Evolutionary conservation across 306 rosid species (phyloP), one percentile per base, ranked within the genome.

Genomic region (Trifolium pratense): DNA sequence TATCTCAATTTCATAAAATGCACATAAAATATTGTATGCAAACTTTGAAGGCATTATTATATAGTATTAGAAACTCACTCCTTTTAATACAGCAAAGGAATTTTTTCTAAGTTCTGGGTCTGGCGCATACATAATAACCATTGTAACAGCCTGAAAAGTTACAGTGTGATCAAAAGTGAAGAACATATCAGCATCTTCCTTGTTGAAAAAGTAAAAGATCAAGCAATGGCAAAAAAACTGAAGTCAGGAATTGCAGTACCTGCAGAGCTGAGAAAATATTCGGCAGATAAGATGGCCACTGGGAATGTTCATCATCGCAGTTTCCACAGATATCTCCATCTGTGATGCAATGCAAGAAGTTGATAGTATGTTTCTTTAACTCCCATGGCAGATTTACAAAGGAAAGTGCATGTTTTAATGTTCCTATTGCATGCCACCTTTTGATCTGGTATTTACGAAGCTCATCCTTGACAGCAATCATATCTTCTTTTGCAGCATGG

Each of bases 341-440:
- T 34, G 79, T 75, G 83, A 94, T 79, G 83, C 80, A 68, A 71
- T 87, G 89, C 89, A 91, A 82, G 86, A 91, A 88, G 75, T 90
- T 57, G 78, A 90, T 69, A 37, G 93, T 74, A 48, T 87, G 82
- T 80, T 81, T 87, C 89, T 90, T 91, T 39, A 91, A 63, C 53
- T 90, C 89, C 95, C 96, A 89, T 17, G 96, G 91, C 18, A 94
- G 80, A 82, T 71, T 77, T 46, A 74, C 73, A 77, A 82, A 85
- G 81, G 86, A 75, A 70, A 87, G 89, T 40, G 82, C 82, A 75
- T 84, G 88, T 84, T 89, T 90, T 46, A 88, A 63, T 84, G 80
- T 82, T 88, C 96, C 93, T 73, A 94, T 68, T 70, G 99, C 97
- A 75, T 86, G 84, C 96, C 96, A 91, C 86, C 99, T 90, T 84